Base-by-base conservation (phyloP, 139 green algal species). In the Chlamydomonas asymmetrica region DNA sequence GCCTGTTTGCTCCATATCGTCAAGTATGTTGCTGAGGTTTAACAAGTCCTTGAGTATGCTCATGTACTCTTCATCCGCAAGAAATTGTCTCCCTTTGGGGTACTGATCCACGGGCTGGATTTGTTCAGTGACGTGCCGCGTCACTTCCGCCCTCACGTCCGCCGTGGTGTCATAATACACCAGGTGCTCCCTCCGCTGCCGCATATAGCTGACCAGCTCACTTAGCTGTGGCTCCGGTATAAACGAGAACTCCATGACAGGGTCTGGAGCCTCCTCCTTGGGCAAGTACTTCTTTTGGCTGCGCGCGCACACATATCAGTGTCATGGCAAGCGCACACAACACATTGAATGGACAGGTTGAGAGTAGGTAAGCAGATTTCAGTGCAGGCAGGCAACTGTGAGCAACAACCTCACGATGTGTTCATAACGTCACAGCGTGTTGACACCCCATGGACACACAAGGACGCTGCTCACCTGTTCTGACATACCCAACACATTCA, bases 51-150 rank as follows among this genome's bases (percentile, higher is more conserved):
- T 52, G 45, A 90, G 60, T 34, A 90, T 83, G 37, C 45, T 31
- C 66, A 90, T 48, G 77, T 90, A 88, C 18, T 90, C 85, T 0
- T 90, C 85, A 34, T 88, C 83, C 40, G 82, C 63, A 18, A 90
- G 60, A 22, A 82, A 71, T 31, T 82, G 75, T 20, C 81, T 57
- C 20, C 81, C 81, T 50, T 79, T 83, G 1, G 85, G 85, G 41
- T 87, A 87, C 57, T 77, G 75, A 68, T 84, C 82, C 3, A 88
- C 70, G 1, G 71, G 78, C 71, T 90, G 81, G 2, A 81, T 85
- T 32, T 77, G 74, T 3, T 86, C 81, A 9, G 79, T 84, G 5
- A 90, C 80, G 40, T 82, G 81, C 25, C 82, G 76, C 62, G 82
- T 80, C 43, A 88, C 56, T 66, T 90, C 81, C 9, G 80, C 72